Evolutionary conservation across 495 filamentous ascomycete genomes (phyloP).

Genomic region (Aspergillus olivimuriae): DNA sequence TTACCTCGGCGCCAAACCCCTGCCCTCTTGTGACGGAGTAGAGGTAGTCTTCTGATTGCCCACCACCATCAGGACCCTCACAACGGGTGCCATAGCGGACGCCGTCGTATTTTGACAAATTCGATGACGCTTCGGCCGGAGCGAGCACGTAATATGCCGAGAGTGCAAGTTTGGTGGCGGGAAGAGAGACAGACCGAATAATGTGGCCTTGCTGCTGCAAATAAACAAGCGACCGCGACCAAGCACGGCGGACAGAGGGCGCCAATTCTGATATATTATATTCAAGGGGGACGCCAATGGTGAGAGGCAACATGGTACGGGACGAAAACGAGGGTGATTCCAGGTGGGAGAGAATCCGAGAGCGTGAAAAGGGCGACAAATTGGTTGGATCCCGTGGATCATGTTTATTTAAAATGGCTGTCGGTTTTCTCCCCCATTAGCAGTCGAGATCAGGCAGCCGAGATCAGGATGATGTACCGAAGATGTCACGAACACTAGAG

Average conservation of each 20-base stretch:
- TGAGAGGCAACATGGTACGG: constrained; percentile 26
- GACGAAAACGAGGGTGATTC: constrained; percentile 19
- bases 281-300: constrained; percentile 74
- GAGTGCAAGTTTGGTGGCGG: constrained; percentile 75
- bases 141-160: constrained; percentile 94
- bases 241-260: constrained; percentile 58
- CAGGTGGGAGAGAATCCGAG: constrained; percentile 29
- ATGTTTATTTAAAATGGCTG: constrained; percentile 48
- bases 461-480: constrained; percentile 33
- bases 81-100: constrained; percentile 71
- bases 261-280: constrained; percentile 86
- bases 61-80: constrained; percentile 21
- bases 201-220: constrained; percentile 60
- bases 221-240: constrained; percentile 51
- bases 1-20: constrained; percentile 79
- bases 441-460: neutral
- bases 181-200: constrained; percentile 72
- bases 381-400: constrained; percentile 77
- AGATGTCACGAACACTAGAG: constrained; percentile 43
- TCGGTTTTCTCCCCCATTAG: constrained; percentile 5
- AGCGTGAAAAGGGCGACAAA: constrained; percentile 46
- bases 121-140: constrained; percentile 91
- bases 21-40: constrained; percentile 67
- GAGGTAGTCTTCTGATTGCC: constrained; percentile 46
- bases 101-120: constrained; percentile 96